These are phyloP conservation scores for Trichoderma harzianum DNA, from an alignment of 2,329 filamentous ascomycete genomes.

Conservation along the genomic window DNA sequence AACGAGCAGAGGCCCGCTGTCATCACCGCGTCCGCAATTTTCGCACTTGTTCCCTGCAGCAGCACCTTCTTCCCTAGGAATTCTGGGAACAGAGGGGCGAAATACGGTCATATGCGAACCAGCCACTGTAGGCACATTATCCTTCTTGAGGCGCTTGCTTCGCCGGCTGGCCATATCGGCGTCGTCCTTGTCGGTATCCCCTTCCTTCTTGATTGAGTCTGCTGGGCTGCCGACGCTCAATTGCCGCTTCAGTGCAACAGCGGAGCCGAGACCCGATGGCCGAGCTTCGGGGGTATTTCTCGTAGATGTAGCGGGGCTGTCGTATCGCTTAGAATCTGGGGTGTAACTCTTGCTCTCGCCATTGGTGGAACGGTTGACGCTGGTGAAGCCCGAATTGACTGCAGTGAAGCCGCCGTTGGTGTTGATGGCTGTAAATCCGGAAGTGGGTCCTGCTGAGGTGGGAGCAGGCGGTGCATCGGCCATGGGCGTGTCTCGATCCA, in stretches of 20 bases:
- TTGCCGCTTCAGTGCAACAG: conserved; percentile 72
- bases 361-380: conserved; percentile 55
- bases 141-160: conserved; percentile 89
- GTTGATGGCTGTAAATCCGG: conserved; percentile 56
- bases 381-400: conserved; percentile 67
- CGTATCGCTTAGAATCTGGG: conserved; percentile 56
- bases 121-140: conserved; percentile 76
- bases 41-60: conserved; percentile 70
- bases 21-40: conserved; percentile 76
- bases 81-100: conserved; percentile 71
- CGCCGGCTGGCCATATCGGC: conserved; percentile 68
- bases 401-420: conserved; percentile 67
- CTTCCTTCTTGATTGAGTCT: conserved; percentile 48
- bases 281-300: conserved; percentile 65
- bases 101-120: conserved; percentile 97
- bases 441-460: conserved; percentile 28
- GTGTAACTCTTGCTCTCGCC: conserved; percentile 56
- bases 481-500: conserved; percentile 48
- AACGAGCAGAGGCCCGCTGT: conserved; percentile 65
- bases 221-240: conserved; percentile 56
- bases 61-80: conserved; percentile 52
- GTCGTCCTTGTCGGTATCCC: conserved; percentile 52
- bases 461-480: conserved; percentile 40
- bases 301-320: conserved; percentile 60
- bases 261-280: conserved; percentile 50